Evolutionary conservation across 208 protist genomes (phyloP).

Genomic region (Blechomonas ayalai): DNA sequence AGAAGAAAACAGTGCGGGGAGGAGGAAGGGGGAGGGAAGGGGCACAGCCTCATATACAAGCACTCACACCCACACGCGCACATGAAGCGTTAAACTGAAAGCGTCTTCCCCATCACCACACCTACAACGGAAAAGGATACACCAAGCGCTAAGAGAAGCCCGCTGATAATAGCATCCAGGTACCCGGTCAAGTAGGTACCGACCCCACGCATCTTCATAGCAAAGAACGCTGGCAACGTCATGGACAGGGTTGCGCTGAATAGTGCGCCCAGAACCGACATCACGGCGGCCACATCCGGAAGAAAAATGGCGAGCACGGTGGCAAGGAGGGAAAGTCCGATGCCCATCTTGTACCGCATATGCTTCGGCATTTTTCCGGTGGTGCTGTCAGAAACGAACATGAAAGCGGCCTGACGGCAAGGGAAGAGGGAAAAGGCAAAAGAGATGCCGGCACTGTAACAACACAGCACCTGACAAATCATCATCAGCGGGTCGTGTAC

Average conservation of each 20-base stretch:
- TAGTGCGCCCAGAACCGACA: slow-evolving; percentile 54
- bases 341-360: slow-evolving; percentile 36
- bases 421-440: slow-evolving; percentile 77
- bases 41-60: too few relatives aligned
- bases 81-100: too few relatives aligned
- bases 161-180: slow-evolving; percentile 31
- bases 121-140: slow-evolving; percentile 44
- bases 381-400: slow-evolving; percentile 54
- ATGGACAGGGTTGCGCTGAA: slow-evolving; percentile 77
- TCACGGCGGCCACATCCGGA: slow-evolving; percentile 52
- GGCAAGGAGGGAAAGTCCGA: slow-evolving; percentile 21
- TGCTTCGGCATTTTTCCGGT: slow-evolving; percentile 46
- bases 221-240: slow-evolving; percentile 68
- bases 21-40: slow-evolving; percentile 12
- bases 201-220: slow-evolving; percentile 51
- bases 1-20: background rate
- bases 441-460: slow-evolving; percentile 58
- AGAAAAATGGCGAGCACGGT: slow-evolving; percentile 51
- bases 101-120: slow-evolving; percentile 38
- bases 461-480: slow-evolving; percentile 59
- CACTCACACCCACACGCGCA: too few relatives aligned
- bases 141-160: slow-evolving; percentile 33
- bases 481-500: slow-evolving; percentile 52
- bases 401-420: slow-evolving; percentile 52
- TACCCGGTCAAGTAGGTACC: slow-evolving; percentile 48